Evolutionary conservation across 2,329 filamentous ascomycete genomes (phyloP).

Genomic region (Fusarium pseudograminearum): DNA sequence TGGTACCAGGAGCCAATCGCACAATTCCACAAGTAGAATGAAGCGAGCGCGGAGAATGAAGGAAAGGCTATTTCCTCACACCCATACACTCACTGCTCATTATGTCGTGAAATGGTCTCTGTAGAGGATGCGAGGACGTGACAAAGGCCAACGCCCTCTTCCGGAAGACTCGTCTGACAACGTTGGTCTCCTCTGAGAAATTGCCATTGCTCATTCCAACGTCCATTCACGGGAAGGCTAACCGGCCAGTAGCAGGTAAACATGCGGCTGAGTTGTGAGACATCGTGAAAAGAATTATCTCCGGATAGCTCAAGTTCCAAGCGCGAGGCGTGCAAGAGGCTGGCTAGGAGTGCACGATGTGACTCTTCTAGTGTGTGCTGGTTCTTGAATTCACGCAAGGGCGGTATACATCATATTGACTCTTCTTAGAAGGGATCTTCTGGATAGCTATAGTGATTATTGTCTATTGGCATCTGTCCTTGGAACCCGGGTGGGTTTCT

Average conservation of each 20-base stretch:
- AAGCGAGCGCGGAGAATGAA: neutral
- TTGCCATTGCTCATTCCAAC: constrained; percentile 1
- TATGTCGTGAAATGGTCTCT: neutral
- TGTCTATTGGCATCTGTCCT: neutral
- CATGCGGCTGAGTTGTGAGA: neutral
- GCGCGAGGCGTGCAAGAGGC: neutral
- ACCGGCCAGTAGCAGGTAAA: neutral
- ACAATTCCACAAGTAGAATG: neutral
- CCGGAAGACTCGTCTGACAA: constrained; percentile 1
- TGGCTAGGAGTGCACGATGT: neutral
- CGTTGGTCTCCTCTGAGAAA: neutral
- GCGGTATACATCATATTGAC: neutral
- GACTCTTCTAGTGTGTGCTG: neutral
- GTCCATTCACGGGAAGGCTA: neutral
- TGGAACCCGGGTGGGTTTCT: neutral
- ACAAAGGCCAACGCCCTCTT: neutral
- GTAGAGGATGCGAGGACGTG: neutral
- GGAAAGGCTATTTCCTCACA: neutral
- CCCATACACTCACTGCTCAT: neutral
- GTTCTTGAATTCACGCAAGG: neutral
- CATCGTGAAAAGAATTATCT: neutral
- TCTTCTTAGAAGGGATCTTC: constrained; percentile 1
- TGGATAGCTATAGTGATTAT: neutral
- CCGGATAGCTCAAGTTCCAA: neutral
- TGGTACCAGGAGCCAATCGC: neutral